Base-by-base conservation (phyloP, 441 rosid species). In the Euphorbia celastroides region DNA sequence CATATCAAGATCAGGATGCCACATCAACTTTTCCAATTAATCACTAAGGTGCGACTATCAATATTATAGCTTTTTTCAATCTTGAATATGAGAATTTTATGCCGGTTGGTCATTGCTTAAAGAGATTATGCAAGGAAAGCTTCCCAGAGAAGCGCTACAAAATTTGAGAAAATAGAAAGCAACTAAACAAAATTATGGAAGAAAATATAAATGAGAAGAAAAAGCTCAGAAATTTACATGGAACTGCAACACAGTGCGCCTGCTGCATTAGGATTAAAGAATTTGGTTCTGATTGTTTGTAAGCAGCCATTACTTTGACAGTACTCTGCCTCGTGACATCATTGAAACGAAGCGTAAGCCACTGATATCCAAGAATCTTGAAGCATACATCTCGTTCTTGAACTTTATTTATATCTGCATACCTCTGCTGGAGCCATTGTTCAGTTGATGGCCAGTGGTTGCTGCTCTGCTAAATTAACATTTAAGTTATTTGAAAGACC, bases 231-330 rank as follows among this genome's bases (percentile, higher is more conserved):
- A 71, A 70, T n/a, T 79, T 74, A 89, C 96, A 92, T 70, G 97
- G 98, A 78, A 84, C 84, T 69, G 98, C 96, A 38, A 93, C 82
- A 70, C 94, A 90, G 67, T 83, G 81, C 0, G 97, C 70, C 68
- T 86, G 97, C 73, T 93, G 97, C 96, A 90, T 83, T 22, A 82
- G 77, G 77, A 60, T 81, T 30, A 88, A 50, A 11, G 84, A 76
- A 63, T 66, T 73, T 1, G 87, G 91, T 28, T 83, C 78, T 1
- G 84, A 78, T 62, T 74, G 80, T 13, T 63, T 54, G 71, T 70
- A 82, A 73, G 91, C 86, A 78, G 90, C 90, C 97, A 90, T 82
- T 59, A 88, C 81, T 86, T 93, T 90, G 54, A 72, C 94, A 20
- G 94, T 77, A 67, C 98, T 93, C 78, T 90, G 38, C 38, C 88